Conservation (phyloP, 345 rosid genomes). For the Sonneratia caseolaris region DNA sequence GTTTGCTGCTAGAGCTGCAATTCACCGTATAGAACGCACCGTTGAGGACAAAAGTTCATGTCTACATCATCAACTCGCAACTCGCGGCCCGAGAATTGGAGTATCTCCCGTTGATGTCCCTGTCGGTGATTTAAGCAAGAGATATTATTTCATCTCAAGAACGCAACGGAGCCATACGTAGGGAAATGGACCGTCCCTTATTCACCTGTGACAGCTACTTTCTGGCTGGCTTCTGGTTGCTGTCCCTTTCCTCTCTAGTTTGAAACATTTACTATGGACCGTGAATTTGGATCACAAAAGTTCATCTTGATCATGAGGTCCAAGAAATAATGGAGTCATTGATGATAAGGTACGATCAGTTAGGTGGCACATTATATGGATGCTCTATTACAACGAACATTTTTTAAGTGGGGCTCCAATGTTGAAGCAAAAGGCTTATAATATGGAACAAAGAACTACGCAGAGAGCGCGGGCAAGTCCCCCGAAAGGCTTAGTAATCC, state of each 20-base stretch:
- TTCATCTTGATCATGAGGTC: neutral
- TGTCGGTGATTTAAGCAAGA: neutral
- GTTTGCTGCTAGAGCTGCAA: neutral
- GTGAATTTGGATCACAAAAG: neutral
- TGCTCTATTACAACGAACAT: too few relatives aligned
- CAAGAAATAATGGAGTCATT: neutral
- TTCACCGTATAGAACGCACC: neutral
- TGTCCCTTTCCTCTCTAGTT: neutral
- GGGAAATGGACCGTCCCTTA: neutral
- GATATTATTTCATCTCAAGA: neutral
- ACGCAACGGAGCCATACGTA: neutral
- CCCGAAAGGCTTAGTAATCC: neutral
- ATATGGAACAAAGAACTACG: neutral
- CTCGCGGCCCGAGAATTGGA: neutral
- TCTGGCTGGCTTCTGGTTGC: neutral
- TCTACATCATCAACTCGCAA: too few relatives aligned
- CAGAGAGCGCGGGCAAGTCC: neutral
- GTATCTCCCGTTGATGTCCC: neutral
- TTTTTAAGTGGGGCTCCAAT: too few relatives aligned
- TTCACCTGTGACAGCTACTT: neutral
- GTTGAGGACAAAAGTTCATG: too few relatives aligned
- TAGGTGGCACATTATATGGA: too few relatives aligned
- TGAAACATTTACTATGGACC: neutral
- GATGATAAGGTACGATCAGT: too few relatives aligned
- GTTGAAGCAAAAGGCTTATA: neutral